Evolutionary conservation across 192 early-diverging fungal species (phyloP).

Genomic region (Dissophora globulifera): DNA sequence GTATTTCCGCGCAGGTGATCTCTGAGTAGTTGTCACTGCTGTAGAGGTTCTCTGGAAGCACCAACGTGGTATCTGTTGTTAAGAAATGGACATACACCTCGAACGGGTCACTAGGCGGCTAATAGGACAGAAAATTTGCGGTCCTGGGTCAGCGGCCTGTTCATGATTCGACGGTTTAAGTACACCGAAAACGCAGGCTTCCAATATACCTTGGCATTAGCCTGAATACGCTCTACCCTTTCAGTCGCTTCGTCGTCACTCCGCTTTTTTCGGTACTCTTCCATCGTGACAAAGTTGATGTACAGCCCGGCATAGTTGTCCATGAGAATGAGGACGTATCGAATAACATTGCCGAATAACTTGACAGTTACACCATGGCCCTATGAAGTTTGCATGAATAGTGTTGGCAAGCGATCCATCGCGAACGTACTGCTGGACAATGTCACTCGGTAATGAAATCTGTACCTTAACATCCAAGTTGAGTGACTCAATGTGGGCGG

Average conservation of each 20-base stretch:
- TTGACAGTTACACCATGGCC: slow-evolving; percentile 66
- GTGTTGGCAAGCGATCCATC: too few relatives aligned
- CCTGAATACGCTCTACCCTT: slow-evolving; percentile 54
- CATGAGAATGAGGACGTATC: slow-evolving; percentile 72
- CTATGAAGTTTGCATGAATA: too few relatives aligned
- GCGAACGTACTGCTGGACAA: background rate
- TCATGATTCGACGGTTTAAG: background rate
- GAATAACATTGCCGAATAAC: slow-evolving; percentile 73
- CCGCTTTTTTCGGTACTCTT: slow-evolving; percentile 65
- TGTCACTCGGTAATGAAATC: background rate
- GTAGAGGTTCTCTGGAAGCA: slow-evolving; percentile 71
- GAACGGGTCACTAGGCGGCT: slow-evolving; percentile 61
- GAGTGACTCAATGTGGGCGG: slow-evolving; percentile 61
- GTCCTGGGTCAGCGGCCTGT: too few relatives aligned
- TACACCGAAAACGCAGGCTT: too few relatives aligned
- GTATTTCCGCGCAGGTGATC: slow-evolving; percentile 69
- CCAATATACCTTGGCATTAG: slow-evolving; percentile 58
- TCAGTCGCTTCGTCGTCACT: slow-evolving; percentile 20
- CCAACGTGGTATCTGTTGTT: slow-evolving; percentile 58
- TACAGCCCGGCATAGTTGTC: slow-evolving; percentile 78
- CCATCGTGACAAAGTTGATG: slow-evolving; percentile 67
- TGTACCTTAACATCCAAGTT: slow-evolving; percentile 58
- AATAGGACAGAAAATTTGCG: background rate
- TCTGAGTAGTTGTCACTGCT: slow-evolving; percentile 60
- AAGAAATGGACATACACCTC: slow-evolving; percentile 63